These are phyloP conservation scores for Cystobasidium pallidum DNA, from an alignment of 1,284 basidiomycete species.

Conservation along the genomic window DNA sequence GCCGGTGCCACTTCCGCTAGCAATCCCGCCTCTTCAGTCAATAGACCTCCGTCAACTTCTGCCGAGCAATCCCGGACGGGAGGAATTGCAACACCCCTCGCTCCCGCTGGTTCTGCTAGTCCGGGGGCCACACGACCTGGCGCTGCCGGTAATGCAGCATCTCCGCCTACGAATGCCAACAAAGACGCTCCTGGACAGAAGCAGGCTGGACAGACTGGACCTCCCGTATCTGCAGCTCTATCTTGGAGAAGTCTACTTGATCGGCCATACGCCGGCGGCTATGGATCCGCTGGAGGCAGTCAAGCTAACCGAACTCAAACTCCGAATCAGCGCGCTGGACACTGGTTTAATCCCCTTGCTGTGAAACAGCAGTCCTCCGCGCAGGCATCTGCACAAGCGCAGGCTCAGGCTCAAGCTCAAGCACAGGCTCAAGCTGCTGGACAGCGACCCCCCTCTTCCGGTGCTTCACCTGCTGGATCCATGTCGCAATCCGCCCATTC, in stretches of 20 bases:
- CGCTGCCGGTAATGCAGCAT: conserved; percentile 1
- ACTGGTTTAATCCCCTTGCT: conserved; percentile 25
- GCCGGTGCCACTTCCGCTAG: conserved; percentile 22
- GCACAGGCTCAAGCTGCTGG: background rate
- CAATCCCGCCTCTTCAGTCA: background rate
- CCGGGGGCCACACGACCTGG: background rate
- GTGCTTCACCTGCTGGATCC: conserved; percentile 10
- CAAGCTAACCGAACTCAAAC: conserved; percentile 17
- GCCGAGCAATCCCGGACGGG: conserved; percentile 20
- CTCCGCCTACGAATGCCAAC: background rate
- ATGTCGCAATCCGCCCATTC: conserved; percentile 10
- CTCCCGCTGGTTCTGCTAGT: background rate
- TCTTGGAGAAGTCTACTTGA: conserved; percentile 28
- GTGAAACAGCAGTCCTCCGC: conserved; percentile 21
- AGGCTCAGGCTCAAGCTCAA: conserved; percentile 27
- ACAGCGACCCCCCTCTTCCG: background rate
- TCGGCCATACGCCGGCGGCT: conserved; percentile 1
- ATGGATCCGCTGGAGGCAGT: conserved; percentile 2
- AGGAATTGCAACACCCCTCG: conserved; percentile 8
- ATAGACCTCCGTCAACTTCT: conserved; percentile 23
- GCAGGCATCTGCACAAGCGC: conserved; percentile 16
- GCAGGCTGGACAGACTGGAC: background rate
- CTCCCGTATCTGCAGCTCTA: background rate
- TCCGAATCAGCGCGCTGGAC: conserved; percentile 14
- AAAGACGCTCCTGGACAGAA: conserved; percentile 20